Percentiles rank a stretch among this genome's conserved stretches.
phyloP scores from a whole-genome alignment of 2,329 filamentous ascomycete genomes.

The Alternaria ethzedia region DNA sequence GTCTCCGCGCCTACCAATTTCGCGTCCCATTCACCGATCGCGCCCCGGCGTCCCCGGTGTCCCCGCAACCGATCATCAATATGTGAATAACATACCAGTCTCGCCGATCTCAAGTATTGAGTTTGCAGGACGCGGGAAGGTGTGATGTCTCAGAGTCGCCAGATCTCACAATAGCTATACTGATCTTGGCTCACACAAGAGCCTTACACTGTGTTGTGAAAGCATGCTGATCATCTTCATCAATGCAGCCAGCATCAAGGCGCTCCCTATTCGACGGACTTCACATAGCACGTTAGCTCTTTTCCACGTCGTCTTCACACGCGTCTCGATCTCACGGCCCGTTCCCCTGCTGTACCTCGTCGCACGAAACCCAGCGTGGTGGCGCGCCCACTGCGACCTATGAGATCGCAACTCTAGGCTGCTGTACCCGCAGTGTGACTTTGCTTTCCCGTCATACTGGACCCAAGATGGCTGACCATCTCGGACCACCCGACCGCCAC shows the following conservation, averaged over 20 bases:
- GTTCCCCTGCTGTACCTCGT: slow-evolving; percentile 8
- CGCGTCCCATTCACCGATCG: not conserved
- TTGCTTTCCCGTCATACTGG: not conserved
- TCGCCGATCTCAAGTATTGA: not conserved
- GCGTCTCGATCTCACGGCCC: not conserved
- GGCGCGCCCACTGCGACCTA: slow-evolving; percentile 18
- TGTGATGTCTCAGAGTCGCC: slow-evolving; percentile 3
- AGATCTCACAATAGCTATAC: not conserved
- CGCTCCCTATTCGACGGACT: not conserved
- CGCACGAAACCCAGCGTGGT: slow-evolving; percentile 18
- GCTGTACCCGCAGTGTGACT: slow-evolving; percentile 2
- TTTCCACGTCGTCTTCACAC: not conserved
- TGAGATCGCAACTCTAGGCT: slow-evolving; percentile 11
- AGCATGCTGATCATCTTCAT: not conserved
- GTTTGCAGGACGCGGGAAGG: not conserved
- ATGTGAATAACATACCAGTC: too few relatives aligned
- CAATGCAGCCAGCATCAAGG: not conserved
- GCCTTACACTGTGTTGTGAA: not conserved
- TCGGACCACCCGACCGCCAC: slow-evolving; percentile 4
- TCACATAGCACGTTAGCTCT: not conserved
- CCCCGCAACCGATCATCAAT: not conserved
- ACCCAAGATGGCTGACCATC: slow-evolving; percentile 3
- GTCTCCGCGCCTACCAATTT: not conserved
- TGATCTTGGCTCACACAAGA: not conserved
- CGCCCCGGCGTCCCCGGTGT: not conserved